Base-by-base conservation (phyloP, 805 yeast genomes). In the Priceomyces fermenticarens region DNA sequence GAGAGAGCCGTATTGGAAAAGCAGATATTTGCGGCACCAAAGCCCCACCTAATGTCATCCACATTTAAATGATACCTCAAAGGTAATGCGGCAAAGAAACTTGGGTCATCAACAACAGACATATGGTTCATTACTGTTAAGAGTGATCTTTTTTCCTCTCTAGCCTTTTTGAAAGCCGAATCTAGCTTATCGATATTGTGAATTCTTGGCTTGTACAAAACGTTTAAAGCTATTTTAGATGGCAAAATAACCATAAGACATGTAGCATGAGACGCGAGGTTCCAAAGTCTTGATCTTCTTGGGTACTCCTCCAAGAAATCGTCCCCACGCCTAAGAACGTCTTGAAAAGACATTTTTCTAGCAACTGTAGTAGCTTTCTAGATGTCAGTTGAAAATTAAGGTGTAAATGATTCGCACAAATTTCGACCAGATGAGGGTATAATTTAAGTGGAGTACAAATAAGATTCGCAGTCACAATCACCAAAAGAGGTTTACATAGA, bases 21-120 rank as follows among this genome's bases (percentile, higher is more conserved):
- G 58, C 98, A 91, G 30, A 91, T 78, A 58, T 93, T 90, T 38
- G 83, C 79, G 9, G 99, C 99, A 0, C 95, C 99, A 41, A 93
- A 70, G 4, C 97, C 90, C 98, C 98, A 91, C 54, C 99, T 73
- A 40, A 88, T 78, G 39, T 78, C 75, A 46, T 81, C 85, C 12
- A 85, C 65, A 41, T 80, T 77, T 10, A 67, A 61, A 50, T 78
- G 85, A 50, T 77, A 78, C 30, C 79, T 71, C 77, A 82, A 74
- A 0, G 97, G 96, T 43, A 90, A 69, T 28, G 85, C 77, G 0
- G 95, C 96, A 87, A 95, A 91, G 33, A 88, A 66, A 28, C 86
- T 73, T 0, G 99, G 99, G 55, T 91, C 99, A 58, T 91, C 99
- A 16, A 88, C 85, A 26, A 77, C 85, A 2, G 90, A 83, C 93